Evolutionary conservation across 1,284 basidiomycete species (phyloP).

Genomic region (Ceratobasidium sp.): DNA sequence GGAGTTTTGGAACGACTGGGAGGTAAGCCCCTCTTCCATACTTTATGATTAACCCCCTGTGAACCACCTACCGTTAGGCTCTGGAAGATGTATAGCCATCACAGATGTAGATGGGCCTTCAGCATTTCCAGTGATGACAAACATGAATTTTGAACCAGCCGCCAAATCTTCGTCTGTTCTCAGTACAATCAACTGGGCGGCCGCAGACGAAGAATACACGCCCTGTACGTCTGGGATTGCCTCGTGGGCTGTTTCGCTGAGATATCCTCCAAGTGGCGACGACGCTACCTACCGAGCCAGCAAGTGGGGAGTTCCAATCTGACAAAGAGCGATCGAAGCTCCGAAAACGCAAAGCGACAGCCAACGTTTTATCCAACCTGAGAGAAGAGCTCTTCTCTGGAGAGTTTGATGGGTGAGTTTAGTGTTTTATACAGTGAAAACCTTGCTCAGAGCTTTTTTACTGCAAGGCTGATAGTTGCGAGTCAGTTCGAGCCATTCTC

Average conservation of each 20-base stretch:
- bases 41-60: constrained; percentile 6
- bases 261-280: constrained; percentile 52
- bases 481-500: constrained; percentile 88
- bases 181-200: constrained; percentile 81
- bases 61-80: constrained; percentile 58
- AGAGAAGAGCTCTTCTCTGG: constrained; percentile 86
- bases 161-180: constrained; percentile 58
- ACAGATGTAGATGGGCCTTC: constrained; percentile 94
- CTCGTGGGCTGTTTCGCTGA: constrained; percentile 3
- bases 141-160: constrained; percentile 83
- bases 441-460: constrained; percentile 9
- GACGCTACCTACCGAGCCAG: constrained; percentile 62
- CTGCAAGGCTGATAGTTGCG: constrained; percentile 76
- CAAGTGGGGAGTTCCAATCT: constrained; percentile 58
- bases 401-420: constrained; percentile 80
- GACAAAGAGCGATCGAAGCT: constrained; percentile 73
- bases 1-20: constrained; percentile 87
- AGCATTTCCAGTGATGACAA: constrained; percentile 81
- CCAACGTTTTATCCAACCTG: constrained; percentile 64
- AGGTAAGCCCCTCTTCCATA: constrained; percentile 57
- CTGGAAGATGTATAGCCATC: constrained; percentile 83
- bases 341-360: constrained; percentile 72
- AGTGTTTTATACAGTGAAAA: constrained; percentile 4
- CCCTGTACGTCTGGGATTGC: constrained; percentile 57
- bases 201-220: constrained; percentile 79